phyloP scores from a whole-genome alignment of 306 rosid genomes.

The barrel medic (Medicago truncatula) region MtrunA17r5.0-ANR NC_053043.1:31178001-31178500 shows the following conservation, averaged over 20 bases:
- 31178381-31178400: slow-evolving; percentile 8
- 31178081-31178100: slow-evolving; percentile 83
- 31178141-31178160: slow-evolving; percentile 80
- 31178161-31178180: slow-evolving; percentile 1
- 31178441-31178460: slow-evolving; percentile 28
- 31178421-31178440: slow-evolving; percentile 11
- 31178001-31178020: slow-evolving; percentile 71
- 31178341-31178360: slow-evolving; percentile 11
- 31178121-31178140: slow-evolving; percentile 92
- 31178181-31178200: slow-evolving; percentile 35
- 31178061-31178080: slow-evolving; percentile 94
- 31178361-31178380: slow-evolving; percentile 28
- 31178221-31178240: not conserved
- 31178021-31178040: slow-evolving; percentile 85
- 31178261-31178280: no score
- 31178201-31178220: slow-evolving; percentile 1
- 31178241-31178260: no score
- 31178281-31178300: slow-evolving; percentile 5
- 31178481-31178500: not conserved
- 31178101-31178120: slow-evolving; percentile 79
- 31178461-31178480: not conserved
- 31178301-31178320: slow-evolving; percentile 26
- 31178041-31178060: slow-evolving; percentile 82
- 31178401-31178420: slow-evolving; percentile 6
- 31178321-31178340: slow-evolving; percentile 7